Conservation (phyloP, 257 asterid species). For the Dorcoceras hygrometricum region DNA sequence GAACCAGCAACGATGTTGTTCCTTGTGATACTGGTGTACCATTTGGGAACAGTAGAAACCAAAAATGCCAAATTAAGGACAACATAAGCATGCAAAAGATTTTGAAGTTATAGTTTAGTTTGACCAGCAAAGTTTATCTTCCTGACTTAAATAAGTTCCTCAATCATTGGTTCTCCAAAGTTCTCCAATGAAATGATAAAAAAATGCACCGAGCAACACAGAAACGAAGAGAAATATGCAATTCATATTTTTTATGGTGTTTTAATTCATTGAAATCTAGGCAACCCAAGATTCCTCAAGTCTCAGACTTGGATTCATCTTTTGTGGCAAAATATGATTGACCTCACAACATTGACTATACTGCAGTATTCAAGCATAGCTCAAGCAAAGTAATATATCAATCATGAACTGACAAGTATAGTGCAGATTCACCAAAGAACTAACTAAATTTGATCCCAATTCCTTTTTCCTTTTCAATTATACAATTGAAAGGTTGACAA, state of each 20-base stretch:
- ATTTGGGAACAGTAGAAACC: neutral
- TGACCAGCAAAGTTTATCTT: no score
- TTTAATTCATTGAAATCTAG: neutral
- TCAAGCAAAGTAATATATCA: neutral
- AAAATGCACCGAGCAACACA: neutral
- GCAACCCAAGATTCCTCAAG: neutral
- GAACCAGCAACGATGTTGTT: conserved; percentile 1
- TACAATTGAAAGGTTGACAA: neutral
- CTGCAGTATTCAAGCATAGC: neutral
- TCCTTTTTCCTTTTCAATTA: neutral
- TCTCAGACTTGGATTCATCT: neutral
- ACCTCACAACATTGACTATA: no score
- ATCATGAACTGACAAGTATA: neutral
- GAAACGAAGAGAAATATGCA: neutral
- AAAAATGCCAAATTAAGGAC: neutral
- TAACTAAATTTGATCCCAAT: neutral
- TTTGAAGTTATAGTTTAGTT: no score
- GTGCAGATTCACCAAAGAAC: neutral
- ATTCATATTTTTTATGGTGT: no score
- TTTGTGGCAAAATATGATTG: neutral
- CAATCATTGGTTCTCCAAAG: no score
- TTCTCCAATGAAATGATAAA: neutral
- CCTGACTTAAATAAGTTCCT: no score
- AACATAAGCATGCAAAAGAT: neutral
- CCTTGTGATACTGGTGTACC: neutral